These are phyloP conservation scores for Boletus calvinii DNA, from an alignment of 1,284 basidiomycete genomes.

Conservation along the genomic window DNA sequence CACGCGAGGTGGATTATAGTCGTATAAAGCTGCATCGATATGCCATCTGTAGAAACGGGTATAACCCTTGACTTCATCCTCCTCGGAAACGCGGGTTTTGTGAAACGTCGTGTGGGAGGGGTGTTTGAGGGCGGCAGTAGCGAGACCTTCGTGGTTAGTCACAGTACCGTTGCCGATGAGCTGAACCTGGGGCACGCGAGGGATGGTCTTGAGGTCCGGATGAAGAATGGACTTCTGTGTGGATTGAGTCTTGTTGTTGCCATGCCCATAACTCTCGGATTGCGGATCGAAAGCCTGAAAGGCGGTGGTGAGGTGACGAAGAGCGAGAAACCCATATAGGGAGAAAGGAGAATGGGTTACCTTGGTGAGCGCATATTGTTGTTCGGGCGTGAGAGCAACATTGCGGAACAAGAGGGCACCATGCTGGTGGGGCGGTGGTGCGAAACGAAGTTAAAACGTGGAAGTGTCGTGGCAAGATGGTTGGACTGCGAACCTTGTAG, in stretches of 20 bases:
- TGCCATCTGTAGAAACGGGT: conserved; percentile 94
- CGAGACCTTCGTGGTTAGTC: conserved; percentile 76
- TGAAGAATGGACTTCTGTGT: conserved; percentile 77
- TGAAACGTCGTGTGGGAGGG: conserved; percentile 90
- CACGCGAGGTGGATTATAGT: conserved; percentile 82
- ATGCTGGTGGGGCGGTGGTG: conserved; percentile 47
- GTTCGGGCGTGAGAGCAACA: conserved; percentile 69
- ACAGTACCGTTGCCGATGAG: conserved; percentile 79
- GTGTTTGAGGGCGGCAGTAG: conserved; percentile 70
- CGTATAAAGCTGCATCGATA: conserved; percentile 91
- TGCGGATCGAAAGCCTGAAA: conserved; percentile 69
- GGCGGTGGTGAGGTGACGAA: conserved; percentile 1
- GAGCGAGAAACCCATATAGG: neutral
- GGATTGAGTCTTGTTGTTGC: conserved; percentile 77
- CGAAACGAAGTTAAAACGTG: conserved; percentile 1
- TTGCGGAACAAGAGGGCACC: conserved; percentile 74
- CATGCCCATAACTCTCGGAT: conserved; percentile 76
- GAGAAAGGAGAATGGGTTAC: neutral
- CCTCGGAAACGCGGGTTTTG: conserved; percentile 73
- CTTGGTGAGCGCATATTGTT: conserved; percentile 60
- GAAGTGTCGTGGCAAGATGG: neutral
- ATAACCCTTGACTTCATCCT: conserved; percentile 72
- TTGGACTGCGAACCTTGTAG: conserved; percentile 54
- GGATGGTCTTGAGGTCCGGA: conserved; percentile 85
- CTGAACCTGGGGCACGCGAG: conserved; percentile 82